phyloP scores from a whole-genome alignment of 192 early-diverging fungal species.

The Coemansia javaensis region DNA sequence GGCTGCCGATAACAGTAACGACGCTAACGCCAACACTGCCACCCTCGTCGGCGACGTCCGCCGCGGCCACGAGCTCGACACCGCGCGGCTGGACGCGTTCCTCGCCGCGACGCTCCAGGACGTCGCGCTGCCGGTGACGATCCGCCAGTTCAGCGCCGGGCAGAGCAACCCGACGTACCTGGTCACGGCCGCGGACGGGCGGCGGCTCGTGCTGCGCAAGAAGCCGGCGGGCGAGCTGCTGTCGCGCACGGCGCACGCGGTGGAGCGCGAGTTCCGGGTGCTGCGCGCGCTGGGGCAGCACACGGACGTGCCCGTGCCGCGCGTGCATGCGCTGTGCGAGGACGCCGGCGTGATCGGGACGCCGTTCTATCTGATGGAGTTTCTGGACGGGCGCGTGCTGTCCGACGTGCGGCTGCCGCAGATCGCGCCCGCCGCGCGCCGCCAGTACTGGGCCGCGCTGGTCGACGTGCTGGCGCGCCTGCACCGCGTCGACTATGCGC shows the following conservation, averaged over 20 bases:
- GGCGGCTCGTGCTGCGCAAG: constrained; percentile 79
- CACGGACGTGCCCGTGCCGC: constrained; percentile 83
- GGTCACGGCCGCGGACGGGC: constrained; percentile 62
- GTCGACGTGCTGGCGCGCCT: constrained; percentile 75
- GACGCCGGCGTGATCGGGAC: constrained; percentile 80
- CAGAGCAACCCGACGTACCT: constrained; percentile 95
- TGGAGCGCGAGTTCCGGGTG: constrained; percentile 86
- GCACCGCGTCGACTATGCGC: constrained; percentile 65
- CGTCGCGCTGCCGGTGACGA: constrained; percentile 58
- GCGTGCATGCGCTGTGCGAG: constrained; percentile 83
- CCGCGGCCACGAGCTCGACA: constrained; percentile 59
- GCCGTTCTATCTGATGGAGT: constrained; percentile 96
- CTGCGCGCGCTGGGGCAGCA: constrained; percentile 69
- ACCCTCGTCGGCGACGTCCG: constrained; percentile 30
- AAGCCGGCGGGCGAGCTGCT: constrained; percentile 85
- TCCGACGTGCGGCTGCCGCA: constrained; percentile 57
- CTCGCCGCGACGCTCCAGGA: constrained; percentile 53
- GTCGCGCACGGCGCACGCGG: constrained; percentile 82
- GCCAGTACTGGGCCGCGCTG: constrained; percentile 62
- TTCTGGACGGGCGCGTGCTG: constrained; percentile 85
- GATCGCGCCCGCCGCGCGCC: constrained; percentile 53
- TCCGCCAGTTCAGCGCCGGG: constrained; percentile 86
- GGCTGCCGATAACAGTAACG: too few species aligned
- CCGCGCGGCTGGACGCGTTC: constrained; percentile 55
- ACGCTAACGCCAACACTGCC: constrained; percentile 3